phyloP scores from a whole-genome alignment of 352 stramenopile species.

The Phytopythium vexans region DNA sequence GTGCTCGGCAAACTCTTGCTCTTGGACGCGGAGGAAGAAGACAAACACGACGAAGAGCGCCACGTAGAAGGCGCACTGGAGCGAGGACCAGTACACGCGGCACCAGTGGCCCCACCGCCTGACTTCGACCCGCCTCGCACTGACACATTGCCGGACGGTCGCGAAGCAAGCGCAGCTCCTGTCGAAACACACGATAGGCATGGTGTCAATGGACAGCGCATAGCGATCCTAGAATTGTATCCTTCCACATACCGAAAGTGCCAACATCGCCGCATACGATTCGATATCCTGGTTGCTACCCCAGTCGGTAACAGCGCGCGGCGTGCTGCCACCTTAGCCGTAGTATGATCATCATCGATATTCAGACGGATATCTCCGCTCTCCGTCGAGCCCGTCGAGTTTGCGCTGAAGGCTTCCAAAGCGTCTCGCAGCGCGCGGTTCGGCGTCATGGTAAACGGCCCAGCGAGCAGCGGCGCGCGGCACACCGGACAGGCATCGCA shows the following conservation, averaged over 20 bases:
- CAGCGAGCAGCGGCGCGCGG: constrained; percentile 42
- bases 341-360: too few species aligned
- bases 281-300: too few species aligned
- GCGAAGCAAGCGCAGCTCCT: neutral
- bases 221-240: too few species aligned
- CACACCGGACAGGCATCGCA: constrained; percentile 58
- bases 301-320: too few species aligned
- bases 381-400: neutral
- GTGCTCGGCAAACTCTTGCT: constrained; percentile 39
- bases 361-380: too few species aligned
- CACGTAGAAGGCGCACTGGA: constrained; percentile 67
- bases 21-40: constrained; percentile 58
- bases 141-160: neutral
- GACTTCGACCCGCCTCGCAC: constrained; percentile 3
- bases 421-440: constrained; percentile 51
- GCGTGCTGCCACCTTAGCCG: too few species aligned
- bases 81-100: constrained; percentile 44
- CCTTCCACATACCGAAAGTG: too few species aligned
- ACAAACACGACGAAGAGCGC: constrained; percentile 56
- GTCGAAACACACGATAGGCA: too few species aligned
- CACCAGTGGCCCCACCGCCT: constrained; percentile 50
- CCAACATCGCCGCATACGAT: too few species aligned
- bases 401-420: constrained; percentile 14
- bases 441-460: constrained; percentile 36
- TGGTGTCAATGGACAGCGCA: too few species aligned